Conservation (phyloP, 768 basidiomycete species). For the Boletus huronensis region DNA sequence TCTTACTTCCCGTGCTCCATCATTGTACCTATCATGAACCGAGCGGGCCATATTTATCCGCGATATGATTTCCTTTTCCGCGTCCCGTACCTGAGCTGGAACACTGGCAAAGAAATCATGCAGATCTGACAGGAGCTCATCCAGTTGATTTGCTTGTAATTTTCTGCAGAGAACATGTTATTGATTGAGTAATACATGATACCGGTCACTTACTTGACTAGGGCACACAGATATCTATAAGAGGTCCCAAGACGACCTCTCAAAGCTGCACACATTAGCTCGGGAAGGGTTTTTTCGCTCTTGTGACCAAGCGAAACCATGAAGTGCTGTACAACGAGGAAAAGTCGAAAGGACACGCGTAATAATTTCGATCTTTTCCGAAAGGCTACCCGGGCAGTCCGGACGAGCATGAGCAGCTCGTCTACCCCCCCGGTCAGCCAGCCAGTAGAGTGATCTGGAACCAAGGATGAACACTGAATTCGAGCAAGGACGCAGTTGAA, state of each 20-base stretch:
- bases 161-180: slow-evolving; percentile 33
- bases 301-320: slow-evolving; percentile 44
- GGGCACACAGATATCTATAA: slow-evolving; percentile 43
- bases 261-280: slow-evolving; percentile 45
- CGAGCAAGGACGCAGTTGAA: slow-evolving; percentile 39
- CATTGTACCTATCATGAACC: slow-evolving; percentile 15
- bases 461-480: slow-evolving; percentile 23
- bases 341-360: slow-evolving; percentile 47
- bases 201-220: slow-evolving; percentile 42
- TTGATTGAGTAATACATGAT: slow-evolving; percentile 14
- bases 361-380: slow-evolving; percentile 31
- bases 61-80: slow-evolving; percentile 34
- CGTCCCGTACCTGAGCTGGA: slow-evolving; percentile 29
- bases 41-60: slow-evolving; percentile 21
- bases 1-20: slow-evolving; percentile 15
- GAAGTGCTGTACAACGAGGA: slow-evolving; percentile 42
- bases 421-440: slow-evolving; percentile 30
- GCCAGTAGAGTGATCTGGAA: slow-evolving; percentile 14
- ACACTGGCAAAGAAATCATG: slow-evolving; percentile 37
- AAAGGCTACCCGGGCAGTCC: slow-evolving; percentile 38
- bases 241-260: slow-evolving; percentile 43
- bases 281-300: slow-evolving; percentile 31
- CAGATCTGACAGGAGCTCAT: slow-evolving; percentile 40
- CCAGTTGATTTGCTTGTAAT: slow-evolving; percentile 34
- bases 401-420: slow-evolving; percentile 34